These are phyloP conservation scores for Hamiltosporidium tvaerminnensis DNA, from an alignment of 371 early-diverging fungal species.

Conservation along the genomic window DNA sequence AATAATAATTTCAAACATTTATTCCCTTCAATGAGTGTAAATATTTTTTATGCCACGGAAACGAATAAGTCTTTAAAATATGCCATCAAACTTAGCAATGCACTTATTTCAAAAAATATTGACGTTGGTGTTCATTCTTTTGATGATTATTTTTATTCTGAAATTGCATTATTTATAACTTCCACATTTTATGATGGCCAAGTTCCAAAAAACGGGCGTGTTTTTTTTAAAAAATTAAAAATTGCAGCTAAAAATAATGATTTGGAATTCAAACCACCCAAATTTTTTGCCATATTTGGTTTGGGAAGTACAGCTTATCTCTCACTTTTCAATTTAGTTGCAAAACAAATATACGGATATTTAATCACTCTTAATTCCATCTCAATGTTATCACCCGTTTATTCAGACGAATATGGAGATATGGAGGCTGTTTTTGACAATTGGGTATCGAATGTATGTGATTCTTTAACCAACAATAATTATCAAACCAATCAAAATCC, in stretches of 20 bases:
- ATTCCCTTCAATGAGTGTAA: too few species aligned
- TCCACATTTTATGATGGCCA: conserved; percentile 62
- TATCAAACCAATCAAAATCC: conserved; percentile 55
- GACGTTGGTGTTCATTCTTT: background rate
- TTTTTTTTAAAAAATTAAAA: conserved; percentile 60
- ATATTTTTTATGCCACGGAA: conserved; percentile 11
- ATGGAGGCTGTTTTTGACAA: conserved; percentile 55
- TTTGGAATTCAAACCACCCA: conserved; percentile 59
- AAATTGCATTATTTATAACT: conserved; percentile 57
- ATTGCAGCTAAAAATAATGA: too few species aligned
- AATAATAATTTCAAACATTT: too few species aligned
- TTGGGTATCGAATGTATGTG: conserved; percentile 52
- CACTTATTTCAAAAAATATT: background rate
- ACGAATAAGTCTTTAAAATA: background rate
- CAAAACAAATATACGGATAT: conserved; percentile 57
- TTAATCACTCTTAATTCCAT: conserved; percentile 58
- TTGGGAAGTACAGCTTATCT: conserved; percentile 61
- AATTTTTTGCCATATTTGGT: conserved; percentile 59
- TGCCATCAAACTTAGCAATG: background rate
- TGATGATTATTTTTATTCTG: conserved; percentile 56
- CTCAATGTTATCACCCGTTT: conserved; percentile 57
- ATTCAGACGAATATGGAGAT: conserved; percentile 57
- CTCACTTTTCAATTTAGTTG: conserved; percentile 57
- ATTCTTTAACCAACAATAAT: conserved; percentile 45
- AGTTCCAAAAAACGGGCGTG: conserved; percentile 56